Conservation (phyloP, 768 basidiomycete species). For the Macrolepiota fuliginosa region DNA sequence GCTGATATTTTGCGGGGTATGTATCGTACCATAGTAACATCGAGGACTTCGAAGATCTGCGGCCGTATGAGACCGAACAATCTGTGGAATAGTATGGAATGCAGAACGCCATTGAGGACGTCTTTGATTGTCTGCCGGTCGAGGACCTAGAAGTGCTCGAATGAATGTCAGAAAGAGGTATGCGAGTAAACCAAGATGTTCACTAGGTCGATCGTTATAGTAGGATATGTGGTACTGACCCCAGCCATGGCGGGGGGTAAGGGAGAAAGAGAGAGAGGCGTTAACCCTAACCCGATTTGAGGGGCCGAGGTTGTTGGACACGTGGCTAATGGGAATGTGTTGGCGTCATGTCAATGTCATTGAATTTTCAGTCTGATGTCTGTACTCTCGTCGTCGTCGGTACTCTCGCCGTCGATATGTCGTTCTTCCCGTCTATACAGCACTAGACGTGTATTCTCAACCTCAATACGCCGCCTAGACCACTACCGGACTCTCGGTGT, state of each 20-base stretch:
- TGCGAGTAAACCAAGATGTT: constrained; percentile 2
- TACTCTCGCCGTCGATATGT: neutral
- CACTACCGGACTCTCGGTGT: constrained; percentile 43
- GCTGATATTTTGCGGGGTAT: neutral
- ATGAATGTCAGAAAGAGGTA: constrained; percentile 9
- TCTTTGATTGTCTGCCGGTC: constrained; percentile 74
- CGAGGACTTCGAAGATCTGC: constrained; percentile 73
- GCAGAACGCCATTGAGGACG: constrained; percentile 73
- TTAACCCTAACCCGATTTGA: constrained; percentile 19
- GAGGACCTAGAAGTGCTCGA: constrained; percentile 45
- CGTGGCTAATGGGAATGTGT: neutral
- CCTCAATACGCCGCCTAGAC: constrained; percentile 19
- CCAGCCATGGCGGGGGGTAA: neutral
- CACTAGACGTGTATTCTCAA: constrained; percentile 20
- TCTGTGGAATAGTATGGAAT: constrained; percentile 80
- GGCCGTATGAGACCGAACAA: constrained; percentile 80
- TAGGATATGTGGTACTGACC: constrained; percentile 30
- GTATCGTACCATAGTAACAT: constrained; percentile 71
- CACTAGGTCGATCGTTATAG: constrained; percentile 51
- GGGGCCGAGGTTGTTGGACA: neutral
- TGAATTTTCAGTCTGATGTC: constrained; percentile 15
- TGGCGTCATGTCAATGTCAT: neutral
- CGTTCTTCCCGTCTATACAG: neutral
- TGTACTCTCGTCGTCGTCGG: neutral
- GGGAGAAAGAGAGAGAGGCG: neutral